Percentiles rank a stretch among this genome's conserved stretches.
phyloP scores from a whole-genome alignment of 768 basidiomycete genomes.

The Tricholoma hemisulphureum region DNA sequence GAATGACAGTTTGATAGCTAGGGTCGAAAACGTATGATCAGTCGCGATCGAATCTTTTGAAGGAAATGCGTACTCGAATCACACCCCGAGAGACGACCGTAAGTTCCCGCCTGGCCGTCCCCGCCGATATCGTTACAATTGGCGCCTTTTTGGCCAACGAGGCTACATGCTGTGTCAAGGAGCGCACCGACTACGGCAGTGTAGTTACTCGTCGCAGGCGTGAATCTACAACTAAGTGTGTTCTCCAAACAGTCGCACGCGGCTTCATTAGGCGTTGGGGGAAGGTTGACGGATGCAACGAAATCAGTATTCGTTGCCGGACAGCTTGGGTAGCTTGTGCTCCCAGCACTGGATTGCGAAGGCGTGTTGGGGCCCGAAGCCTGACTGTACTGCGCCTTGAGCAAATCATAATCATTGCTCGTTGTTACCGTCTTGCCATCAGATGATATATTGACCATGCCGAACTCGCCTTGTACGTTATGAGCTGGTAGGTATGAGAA shows the following conservation, averaged over 20 bases:
- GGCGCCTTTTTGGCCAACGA: slow-evolving; percentile 59
- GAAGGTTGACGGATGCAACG: slow-evolving; percentile 66
- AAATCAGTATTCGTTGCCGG: slow-evolving; percentile 58
- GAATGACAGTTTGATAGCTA: slow-evolving; percentile 78
- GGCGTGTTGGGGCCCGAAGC: slow-evolving; percentile 67
- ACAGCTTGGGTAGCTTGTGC: slow-evolving; percentile 61
- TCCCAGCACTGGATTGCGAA: slow-evolving; percentile 33
- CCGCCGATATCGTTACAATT: slow-evolving; percentile 70
- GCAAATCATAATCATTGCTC: slow-evolving; percentile 63
- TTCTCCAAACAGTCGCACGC: slow-evolving; percentile 77
- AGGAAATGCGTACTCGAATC: slow-evolving; percentile 61
- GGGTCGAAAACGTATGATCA: slow-evolving; percentile 7
- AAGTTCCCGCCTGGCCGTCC: slow-evolving; percentile 70
- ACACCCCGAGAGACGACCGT: slow-evolving; percentile 75
- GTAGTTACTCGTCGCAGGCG: slow-evolving; percentile 59
- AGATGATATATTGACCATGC: slow-evolving; percentile 75
- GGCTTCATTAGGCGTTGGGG: slow-evolving; percentile 78
- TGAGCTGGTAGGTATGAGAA: slow-evolving; percentile 86
- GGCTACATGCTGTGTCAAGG: slow-evolving; percentile 70
- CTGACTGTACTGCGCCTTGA: slow-evolving; percentile 58
- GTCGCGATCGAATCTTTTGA: slow-evolving; percentile 2
- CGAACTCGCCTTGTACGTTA: slow-evolving; percentile 74
- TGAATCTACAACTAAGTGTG: slow-evolving; percentile 73
- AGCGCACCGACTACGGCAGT: slow-evolving; percentile 58
- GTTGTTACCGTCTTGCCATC: slow-evolving; percentile 67